phyloP scores from a whole-genome alignment of 106 monocot genomes.

The Phalaenopsis equestris region DNA sequence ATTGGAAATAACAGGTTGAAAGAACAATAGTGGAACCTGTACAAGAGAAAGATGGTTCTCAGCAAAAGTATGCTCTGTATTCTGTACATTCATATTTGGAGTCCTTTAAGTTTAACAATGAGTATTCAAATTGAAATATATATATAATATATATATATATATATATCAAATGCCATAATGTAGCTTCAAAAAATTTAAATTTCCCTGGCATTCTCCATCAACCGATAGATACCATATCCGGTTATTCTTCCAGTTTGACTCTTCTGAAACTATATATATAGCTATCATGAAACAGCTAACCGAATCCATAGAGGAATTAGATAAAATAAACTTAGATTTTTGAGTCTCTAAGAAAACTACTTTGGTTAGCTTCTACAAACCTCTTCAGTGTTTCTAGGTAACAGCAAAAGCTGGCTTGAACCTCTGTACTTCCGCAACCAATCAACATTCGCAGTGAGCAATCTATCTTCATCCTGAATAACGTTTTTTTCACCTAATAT shows the following conservation, averaged over 20 bases:
- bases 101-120: no score
- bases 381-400: slow-evolving; percentile 72
- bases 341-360: not conserved
- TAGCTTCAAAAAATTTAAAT: not conserved
- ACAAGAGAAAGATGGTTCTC: no score
- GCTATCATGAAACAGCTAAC: not conserved
- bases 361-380: slow-evolving; percentile 26
- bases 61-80: no score
- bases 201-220: not conserved
- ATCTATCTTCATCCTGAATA: slow-evolving; percentile 83
- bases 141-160: no score
- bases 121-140: no score
- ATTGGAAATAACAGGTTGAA: no score
- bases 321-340: not conserved
- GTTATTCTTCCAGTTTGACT: not conserved
- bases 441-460: slow-evolving; percentile 73
- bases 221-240: not conserved
- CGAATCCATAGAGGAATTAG: not conserved
- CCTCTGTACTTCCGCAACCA: slow-evolving; percentile 94
- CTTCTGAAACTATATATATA: not conserved
- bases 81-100: no score
- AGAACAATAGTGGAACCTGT: no score
- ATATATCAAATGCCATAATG: no score
- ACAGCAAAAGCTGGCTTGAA: slow-evolving; percentile 75
- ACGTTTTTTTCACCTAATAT: slow-evolving; percentile 75